These are phyloP conservation scores for Alternaria panax DNA, from an alignment of 2,329 filamentous ascomycete species.

Conservation along the genomic window DNA sequence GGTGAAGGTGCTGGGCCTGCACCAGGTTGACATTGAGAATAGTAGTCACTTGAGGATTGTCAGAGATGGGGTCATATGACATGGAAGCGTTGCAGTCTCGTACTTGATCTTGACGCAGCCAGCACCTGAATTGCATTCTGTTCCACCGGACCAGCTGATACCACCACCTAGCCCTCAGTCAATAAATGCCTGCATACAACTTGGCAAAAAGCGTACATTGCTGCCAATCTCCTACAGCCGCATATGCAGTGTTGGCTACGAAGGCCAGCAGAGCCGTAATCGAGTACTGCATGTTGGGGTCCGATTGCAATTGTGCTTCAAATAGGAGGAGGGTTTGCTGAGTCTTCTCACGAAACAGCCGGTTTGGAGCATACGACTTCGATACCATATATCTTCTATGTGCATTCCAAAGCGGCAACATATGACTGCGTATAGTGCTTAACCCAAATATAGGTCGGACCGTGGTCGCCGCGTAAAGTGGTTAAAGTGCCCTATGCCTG, in stretches of 20 bases:
- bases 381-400: constrained; percentile 12
- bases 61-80: neutral
- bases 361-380: neutral
- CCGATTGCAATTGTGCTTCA: neutral
- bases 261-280: constrained; percentile 28
- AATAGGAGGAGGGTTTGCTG: neutral
- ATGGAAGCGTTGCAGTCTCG: neutral
- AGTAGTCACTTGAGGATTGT: constrained; percentile 40
- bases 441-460: constrained; percentile 36
- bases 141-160: constrained; percentile 35
- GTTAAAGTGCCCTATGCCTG: constrained; percentile 23
- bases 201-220: constrained; percentile 37
- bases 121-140: constrained; percentile 31
- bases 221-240: constrained; percentile 41
- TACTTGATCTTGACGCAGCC: constrained; percentile 47
- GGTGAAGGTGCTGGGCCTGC: constrained; percentile 25
- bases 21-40: constrained; percentile 54
- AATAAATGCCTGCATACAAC: neutral
- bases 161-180: constrained; percentile 37
- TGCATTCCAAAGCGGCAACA: constrained; percentile 17
- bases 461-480: constrained; percentile 36
- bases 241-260: constrained; percentile 33
- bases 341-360: neutral
- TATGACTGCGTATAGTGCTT: constrained; percentile 28
- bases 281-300: constrained; percentile 33